Evolutionary conservation across 768 basidiomycete genomes (phyloP).

Genomic region (Suillus fuscotomentosus): DNA sequence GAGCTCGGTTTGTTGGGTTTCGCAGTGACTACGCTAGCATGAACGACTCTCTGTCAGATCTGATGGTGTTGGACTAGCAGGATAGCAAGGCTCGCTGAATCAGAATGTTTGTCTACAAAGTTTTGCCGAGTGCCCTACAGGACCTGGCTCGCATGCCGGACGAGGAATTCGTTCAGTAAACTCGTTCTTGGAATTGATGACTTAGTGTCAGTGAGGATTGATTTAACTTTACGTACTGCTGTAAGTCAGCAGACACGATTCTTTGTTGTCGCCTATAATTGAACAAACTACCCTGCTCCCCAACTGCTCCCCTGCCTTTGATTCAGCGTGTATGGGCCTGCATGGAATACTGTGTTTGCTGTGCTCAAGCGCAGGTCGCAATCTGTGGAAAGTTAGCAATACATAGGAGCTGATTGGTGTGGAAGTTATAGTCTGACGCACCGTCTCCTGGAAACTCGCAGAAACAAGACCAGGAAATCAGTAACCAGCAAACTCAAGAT

Average conservation of each 20-base stretch:
- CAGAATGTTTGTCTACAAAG: background rate
- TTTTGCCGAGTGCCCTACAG: constrained; percentile 21
- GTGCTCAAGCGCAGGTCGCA: background rate
- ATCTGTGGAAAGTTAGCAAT: background rate
- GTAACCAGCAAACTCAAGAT: background rate
- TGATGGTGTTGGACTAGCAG: constrained; percentile 36
- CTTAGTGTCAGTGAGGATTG: background rate
- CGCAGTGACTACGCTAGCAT: constrained; percentile 40
- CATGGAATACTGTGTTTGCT: background rate
- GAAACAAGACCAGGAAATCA: background rate
- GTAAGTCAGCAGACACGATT: background rate
- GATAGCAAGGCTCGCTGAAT: constrained; percentile 46
- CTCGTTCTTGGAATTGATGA: background rate
- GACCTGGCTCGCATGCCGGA: constrained; percentile 46
- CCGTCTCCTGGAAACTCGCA: background rate
- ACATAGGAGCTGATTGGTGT: background rate
- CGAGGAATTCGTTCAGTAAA: constrained; percentile 15
- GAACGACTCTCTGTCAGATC: constrained; percentile 46
- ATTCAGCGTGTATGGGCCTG: background rate
- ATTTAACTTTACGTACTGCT: background rate
- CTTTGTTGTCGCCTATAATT: background rate
- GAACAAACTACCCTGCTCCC: background rate
- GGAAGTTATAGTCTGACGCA: background rate
- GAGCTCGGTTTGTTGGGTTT: constrained; percentile 53
- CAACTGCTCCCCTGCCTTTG: background rate